Conservation (phyloP, 371 early-diverging fungal genomes). For the Circinella minor region DNA sequence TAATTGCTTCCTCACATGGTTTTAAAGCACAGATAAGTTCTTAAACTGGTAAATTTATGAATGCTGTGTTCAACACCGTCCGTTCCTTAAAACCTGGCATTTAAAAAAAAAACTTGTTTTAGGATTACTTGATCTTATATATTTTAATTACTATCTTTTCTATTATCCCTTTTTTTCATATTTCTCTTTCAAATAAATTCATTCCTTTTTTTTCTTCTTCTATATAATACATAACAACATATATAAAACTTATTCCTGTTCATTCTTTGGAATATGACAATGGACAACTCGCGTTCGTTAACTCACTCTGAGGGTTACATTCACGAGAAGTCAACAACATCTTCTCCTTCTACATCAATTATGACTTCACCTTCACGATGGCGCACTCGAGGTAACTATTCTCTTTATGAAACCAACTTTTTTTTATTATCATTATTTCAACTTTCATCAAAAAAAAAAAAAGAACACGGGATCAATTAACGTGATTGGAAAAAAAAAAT, state of each 20-base stretch:
- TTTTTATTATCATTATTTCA: no score
- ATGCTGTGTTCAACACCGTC: no score
- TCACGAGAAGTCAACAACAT: conserved; percentile 2
- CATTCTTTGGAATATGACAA: conserved; percentile 1
- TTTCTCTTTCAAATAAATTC: no score
- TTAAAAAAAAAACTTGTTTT: no score
- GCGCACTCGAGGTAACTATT: conserved; percentile 38
- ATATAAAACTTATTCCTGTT: neutral
- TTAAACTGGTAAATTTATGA: no score
- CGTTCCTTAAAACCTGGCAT: no score
- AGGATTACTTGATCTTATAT: no score
- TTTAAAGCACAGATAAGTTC: no score
- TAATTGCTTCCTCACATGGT: no score
- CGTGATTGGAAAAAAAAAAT: neutral
- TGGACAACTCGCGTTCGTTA: conserved; percentile 11
- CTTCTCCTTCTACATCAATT: neutral
- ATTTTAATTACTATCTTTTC: no score
- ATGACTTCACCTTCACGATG: conserved; percentile 33
- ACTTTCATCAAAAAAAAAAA: neutral
- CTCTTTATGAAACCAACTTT: neutral
- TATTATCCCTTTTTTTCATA: no score
- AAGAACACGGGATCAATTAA: neutral
- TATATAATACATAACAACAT: neutral
- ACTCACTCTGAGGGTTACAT: neutral
- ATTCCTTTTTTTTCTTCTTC: no score